Evolutionary conservation across 2,329 filamentous ascomycete genomes (phyloP).

Genomic region (Cladosporium oxysporum): DNA sequence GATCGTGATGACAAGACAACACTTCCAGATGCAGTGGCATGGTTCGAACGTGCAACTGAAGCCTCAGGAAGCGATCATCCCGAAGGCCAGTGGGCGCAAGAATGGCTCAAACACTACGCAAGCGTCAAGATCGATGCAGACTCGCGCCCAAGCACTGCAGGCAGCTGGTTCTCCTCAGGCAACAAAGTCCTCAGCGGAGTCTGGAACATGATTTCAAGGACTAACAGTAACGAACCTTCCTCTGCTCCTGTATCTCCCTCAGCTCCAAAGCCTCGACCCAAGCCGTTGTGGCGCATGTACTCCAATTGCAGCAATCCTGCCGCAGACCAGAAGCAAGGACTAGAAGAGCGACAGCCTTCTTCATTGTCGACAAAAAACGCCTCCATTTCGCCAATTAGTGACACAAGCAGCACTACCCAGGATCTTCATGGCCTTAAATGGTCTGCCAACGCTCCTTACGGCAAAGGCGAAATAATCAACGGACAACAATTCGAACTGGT

Average conservation of each 20-base stretch:
- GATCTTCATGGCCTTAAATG: slow-evolving; percentile 8
- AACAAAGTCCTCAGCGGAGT: not conserved
- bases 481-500: not conserved
- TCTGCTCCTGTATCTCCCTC: not conserved
- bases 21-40: not conserved
- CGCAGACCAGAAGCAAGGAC: not conserved
- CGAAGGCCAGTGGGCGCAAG: slow-evolving; percentile 14
- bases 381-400: not conserved
- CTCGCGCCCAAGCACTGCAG: slow-evolving; percentile 3
- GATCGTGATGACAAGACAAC: not conserved
- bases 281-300: not conserved
- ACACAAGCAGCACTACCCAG: not conserved
- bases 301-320: not conserved
- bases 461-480: slow-evolving; percentile 3
- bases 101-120: slow-evolving; percentile 16
- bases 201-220: slow-evolving; percentile 2
- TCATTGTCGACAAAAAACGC: not conserved
- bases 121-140: not conserved
- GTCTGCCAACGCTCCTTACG: not conserved
- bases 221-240: not conserved
- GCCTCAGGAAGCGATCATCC: slow-evolving; percentile 3
- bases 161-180: slow-evolving; percentile 2
- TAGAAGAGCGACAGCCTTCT: not conserved
- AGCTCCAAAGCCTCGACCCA: not conserved
- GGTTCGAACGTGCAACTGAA: slow-evolving; percentile 11